These are phyloP conservation scores for Aspergillus diversus DNA, from an alignment of 495 filamentous ascomycete genomes.

Conservation along the genomic window DNA sequence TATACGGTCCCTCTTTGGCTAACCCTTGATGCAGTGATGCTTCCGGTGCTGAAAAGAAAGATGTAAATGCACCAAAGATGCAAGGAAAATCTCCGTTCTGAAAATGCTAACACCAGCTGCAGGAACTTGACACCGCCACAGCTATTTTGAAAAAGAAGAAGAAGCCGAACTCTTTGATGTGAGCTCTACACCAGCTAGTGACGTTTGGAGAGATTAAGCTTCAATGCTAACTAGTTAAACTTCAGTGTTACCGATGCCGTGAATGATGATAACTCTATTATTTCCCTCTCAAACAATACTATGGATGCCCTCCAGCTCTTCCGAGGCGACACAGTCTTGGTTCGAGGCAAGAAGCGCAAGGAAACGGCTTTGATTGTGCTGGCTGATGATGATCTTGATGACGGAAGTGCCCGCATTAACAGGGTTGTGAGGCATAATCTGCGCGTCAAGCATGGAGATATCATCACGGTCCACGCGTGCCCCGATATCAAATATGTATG, in stretches of 20 bases:
- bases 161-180: conserved; percentile 99
- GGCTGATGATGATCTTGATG: conserved; percentile 96
- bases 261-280: conserved; percentile 99
- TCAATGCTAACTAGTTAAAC: conserved; percentile 41
- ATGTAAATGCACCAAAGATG: conserved; percentile 56
- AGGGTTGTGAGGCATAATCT: conserved; percentile 97
- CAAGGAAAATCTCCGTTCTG: conserved; percentile 1
- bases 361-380: conserved; percentile 97
- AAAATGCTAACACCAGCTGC: conserved; percentile 32
- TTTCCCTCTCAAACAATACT: conserved; percentile 96
- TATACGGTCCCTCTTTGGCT: conserved; percentile 33
- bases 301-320: conserved; percentile 99
- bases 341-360: conserved; percentile 99
- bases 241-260: conserved; percentile 91
- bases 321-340: conserved; percentile 95
- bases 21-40: conserved; percentile 67
- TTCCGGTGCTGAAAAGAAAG: conserved; percentile 85
- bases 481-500: conserved; percentile 99
- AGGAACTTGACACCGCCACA: conserved; percentile 93
- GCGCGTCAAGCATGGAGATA: conserved; percentile 96
- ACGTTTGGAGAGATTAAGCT: conserved; percentile 2
- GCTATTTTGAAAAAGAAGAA: conserved; percentile 99
- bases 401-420: conserved; percentile 95
- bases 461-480: conserved; percentile 96
- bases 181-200: conserved; percentile 36